Percentiles rank a stretch among this genome's conserved stretches.
Evolutionary conservation across 202 grass and related monocot genomes (phyloP).

Genomic region (Elaeis oleifera): DNA sequence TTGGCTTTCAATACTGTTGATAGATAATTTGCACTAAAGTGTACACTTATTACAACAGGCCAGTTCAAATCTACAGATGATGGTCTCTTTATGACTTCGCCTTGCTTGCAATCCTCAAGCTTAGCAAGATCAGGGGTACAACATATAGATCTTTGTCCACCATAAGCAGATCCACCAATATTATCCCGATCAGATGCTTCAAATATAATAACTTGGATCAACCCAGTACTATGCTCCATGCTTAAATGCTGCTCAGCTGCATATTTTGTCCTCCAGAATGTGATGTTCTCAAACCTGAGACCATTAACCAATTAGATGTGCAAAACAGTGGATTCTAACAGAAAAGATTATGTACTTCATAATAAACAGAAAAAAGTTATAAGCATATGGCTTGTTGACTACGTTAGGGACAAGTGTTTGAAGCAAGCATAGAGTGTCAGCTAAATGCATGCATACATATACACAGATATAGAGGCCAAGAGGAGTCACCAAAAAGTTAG

Average conservation of each 20-base stretch:
- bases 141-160: slow-evolving; percentile 93
- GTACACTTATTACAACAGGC: slow-evolving; percentile 59
- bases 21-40: slow-evolving; percentile 63
- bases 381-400: too few species aligned
- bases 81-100: slow-evolving; percentile 79
- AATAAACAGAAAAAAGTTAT: too few species aligned
- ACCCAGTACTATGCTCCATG: slow-evolving; percentile 82
- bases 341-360: too few species aligned
- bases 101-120: slow-evolving; percentile 87
- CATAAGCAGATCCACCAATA: slow-evolving; percentile 95
- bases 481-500: too few species aligned
- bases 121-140: slow-evolving; percentile 99
- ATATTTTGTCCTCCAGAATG: slow-evolving; percentile 76
- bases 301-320: neutral
- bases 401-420: too few species aligned
- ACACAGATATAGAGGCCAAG: too few species aligned
- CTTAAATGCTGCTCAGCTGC: slow-evolving; percentile 56
- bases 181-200: slow-evolving; percentile 89
- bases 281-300: slow-evolving; percentile 70
- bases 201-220: slow-evolving; percentile 88
- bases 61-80: slow-evolving; percentile 72
- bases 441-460: too few species aligned
- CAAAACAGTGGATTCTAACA: too few species aligned
- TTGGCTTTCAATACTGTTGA: slow-evolving; percentile 44
- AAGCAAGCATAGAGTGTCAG: too few species aligned